phyloP scores from a whole-genome alignment of 1,139 yeast species.

The Sugiyamaella sp. region DNA sequence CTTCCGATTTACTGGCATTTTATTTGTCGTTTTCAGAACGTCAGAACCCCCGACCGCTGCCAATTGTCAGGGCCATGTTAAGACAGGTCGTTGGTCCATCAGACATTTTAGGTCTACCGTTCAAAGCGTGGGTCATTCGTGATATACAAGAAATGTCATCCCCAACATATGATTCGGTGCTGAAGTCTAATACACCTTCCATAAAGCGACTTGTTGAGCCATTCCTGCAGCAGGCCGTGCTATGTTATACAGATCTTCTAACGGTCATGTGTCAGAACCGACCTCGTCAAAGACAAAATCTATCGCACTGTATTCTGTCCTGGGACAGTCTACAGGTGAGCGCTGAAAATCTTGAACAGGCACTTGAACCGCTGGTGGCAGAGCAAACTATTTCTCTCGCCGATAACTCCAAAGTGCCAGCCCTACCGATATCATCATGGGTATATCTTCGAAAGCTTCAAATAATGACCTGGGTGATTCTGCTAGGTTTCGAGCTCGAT shows the following conservation, averaged over 20 bases:
- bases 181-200: conserved; percentile 23
- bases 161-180: conserved; percentile 26
- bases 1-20: conserved; percentile 40
- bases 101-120: conserved; percentile 30
- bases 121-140: conserved; percentile 37
- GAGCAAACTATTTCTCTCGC: conserved; percentile 13
- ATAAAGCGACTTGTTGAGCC: conserved; percentile 27
- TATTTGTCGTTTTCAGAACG: conserved; percentile 35
- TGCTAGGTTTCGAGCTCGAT: conserved; percentile 78
- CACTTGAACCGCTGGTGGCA: conserved; percentile 37
- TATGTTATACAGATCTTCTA: conserved; percentile 51
- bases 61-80: conserved; percentile 40
- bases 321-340: conserved; percentile 90
- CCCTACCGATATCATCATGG: conserved; percentile 54
- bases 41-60: conserved; percentile 30
- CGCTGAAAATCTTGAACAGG: conserved; percentile 88
- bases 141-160: conserved; percentile 41
- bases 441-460: conserved; percentile 65
- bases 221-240: conserved; percentile 37
- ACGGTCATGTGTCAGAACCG: conserved; percentile 70
- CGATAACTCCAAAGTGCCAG: conserved; percentile 18
- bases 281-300: conserved; percentile 78
- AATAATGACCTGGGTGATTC: conserved; percentile 69
- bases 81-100: conserved; percentile 27
- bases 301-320: conserved; percentile 55